Percentiles rank a stretch among this genome's conserved stretches.
These are phyloP conservation scores for Metschnikowia picachoensis DNA, from an alignment of 805 yeast species.

Conservation along the genomic window DNA sequence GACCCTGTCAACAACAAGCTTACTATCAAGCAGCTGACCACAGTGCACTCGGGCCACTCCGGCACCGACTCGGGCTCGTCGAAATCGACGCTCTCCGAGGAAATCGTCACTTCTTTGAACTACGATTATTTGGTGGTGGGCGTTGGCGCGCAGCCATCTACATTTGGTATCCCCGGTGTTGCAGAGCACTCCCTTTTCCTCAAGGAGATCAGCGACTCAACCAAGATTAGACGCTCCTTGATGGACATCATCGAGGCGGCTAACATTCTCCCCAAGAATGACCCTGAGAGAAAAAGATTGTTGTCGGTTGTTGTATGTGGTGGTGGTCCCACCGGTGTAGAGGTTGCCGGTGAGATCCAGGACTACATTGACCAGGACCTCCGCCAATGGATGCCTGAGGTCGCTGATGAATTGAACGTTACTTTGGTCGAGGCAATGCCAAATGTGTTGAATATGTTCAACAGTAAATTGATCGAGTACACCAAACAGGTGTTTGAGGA, in stretches of 20 bases:
- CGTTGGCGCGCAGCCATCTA: constrained; percentile 93
- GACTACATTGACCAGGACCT: constrained; percentile 93
- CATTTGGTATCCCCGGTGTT: constrained; percentile 94
- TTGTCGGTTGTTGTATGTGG: constrained; percentile 91
- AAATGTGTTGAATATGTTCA: constrained; percentile 75
- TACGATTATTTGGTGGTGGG: constrained; percentile 89
- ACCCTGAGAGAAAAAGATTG: constrained; percentile 78
- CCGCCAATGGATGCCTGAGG: constrained; percentile 81
- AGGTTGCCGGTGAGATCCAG: constrained; percentile 93
- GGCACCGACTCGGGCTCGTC: constrained; percentile 45
- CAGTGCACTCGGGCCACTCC: constrained; percentile 53
- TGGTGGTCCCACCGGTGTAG: constrained; percentile 99
- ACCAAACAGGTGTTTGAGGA: constrained; percentile 72
- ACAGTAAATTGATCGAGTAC: constrained; percentile 65
- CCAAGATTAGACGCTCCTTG: constrained; percentile 73
- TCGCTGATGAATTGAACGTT: constrained; percentile 77
- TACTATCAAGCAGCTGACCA: constrained; percentile 57
- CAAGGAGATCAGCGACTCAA: constrained; percentile 87
- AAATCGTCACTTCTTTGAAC: constrained; percentile 43
- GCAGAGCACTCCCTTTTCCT: constrained; percentile 81
- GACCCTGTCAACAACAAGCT: constrained; percentile 69
- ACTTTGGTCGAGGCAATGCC: constrained; percentile 89
- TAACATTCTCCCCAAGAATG: constrained; percentile 67
- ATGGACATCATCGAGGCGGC: constrained; percentile 91
- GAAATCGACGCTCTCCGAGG: constrained; percentile 39